Evolutionary conservation across 805 yeast species (phyloP).

Genomic region (Lipomyces oligophaga): DNA sequence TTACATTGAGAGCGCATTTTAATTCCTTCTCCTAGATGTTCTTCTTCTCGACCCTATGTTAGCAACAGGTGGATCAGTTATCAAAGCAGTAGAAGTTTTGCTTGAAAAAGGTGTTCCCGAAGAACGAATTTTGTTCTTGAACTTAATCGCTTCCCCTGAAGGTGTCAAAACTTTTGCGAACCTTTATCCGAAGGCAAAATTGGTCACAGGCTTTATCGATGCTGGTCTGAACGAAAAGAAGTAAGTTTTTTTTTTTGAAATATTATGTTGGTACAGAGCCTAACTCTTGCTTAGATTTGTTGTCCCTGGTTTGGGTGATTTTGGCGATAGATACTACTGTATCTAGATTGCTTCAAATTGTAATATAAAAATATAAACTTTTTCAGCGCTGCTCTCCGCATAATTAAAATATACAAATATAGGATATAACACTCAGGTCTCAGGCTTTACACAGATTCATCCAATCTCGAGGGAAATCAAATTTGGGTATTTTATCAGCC

Average conservation of each 20-base stretch:
- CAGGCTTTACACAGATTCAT: slow-evolving; percentile 23
- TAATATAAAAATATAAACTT: too few species aligned
- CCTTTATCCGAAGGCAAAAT: slow-evolving; percentile 76
- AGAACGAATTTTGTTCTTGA: slow-evolving; percentile 83
- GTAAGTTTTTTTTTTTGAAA: slow-evolving; percentile 36
- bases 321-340: slow-evolving; percentile 96
- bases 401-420: not conserved
- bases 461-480: slow-evolving; percentile 32
- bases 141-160: slow-evolving; percentile 90
- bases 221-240: slow-evolving; percentile 77
- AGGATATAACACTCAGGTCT: not conserved
- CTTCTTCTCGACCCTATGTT: slow-evolving; percentile 93
- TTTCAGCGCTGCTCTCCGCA: not conserved
- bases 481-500: slow-evolving; percentile 22
- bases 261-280: not conserved
- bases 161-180: slow-evolving; percentile 77
- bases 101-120: slow-evolving; percentile 80
- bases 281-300: slow-evolving; percentile 42
- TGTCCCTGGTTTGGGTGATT: slow-evolving; percentile 94
- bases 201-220: slow-evolving; percentile 93
- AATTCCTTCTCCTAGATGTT: slow-evolving; percentile 44
- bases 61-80: slow-evolving; percentile 98
- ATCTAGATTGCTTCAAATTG: slow-evolving; percentile 47
- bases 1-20: not conserved
- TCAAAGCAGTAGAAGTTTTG: slow-evolving; percentile 93